Evolutionary conservation across 495 filamentous ascomycete species (phyloP), one percentile per base, ranked within the genome.

Genomic region (Hypoxylon fragiforme): DNA sequence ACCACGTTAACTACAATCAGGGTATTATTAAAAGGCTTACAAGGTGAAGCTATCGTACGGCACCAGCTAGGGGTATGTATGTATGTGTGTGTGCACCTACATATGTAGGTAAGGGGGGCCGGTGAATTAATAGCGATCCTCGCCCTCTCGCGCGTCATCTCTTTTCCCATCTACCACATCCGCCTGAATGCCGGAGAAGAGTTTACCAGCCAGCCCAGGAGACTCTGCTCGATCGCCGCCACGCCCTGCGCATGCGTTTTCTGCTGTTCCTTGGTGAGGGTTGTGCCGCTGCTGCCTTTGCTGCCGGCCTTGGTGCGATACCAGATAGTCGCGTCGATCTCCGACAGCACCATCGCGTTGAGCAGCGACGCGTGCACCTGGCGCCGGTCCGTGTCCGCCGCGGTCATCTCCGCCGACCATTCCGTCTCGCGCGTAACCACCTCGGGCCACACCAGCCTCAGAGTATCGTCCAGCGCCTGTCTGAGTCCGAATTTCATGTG

Each of bases 241-340:
- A 62, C 50, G 2, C 49, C 64, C 0, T 20, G 44, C 35, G 32
- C 12, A 19, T 67, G 57, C 4, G 36, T 45, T 8, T 22, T 51
- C 30, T 19, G 8, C 28, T 65, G 53, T 32, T 65, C 54, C 31
- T 60, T 50, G 12, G 54, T 45, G 4, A 64, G 54, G 22, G 13
- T 34, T 2, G n/a, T 57, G 7, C n/a, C 54, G n/a, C 24, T 39
- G 9, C 35, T 55, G 12, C 34, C 48, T 14, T 24, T 39, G 9
- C 35, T 55, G 12, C 34, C 48, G 13, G 47, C 59, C 15, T 40
- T 55, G 16, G 46, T 57, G 30, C 54, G 57, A 19, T 58, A 52
- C 64, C 64, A 67, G 16, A 67, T 39, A 0, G 64, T 64, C 4
- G 54, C 57, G 8, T 67, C 64, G 0, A 64, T 14, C 7, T 64